These are phyloP conservation scores for Cyberlindnera subsufficiens DNA, from an alignment of 805 yeast genomes.

Conservation along the genomic window DNA sequence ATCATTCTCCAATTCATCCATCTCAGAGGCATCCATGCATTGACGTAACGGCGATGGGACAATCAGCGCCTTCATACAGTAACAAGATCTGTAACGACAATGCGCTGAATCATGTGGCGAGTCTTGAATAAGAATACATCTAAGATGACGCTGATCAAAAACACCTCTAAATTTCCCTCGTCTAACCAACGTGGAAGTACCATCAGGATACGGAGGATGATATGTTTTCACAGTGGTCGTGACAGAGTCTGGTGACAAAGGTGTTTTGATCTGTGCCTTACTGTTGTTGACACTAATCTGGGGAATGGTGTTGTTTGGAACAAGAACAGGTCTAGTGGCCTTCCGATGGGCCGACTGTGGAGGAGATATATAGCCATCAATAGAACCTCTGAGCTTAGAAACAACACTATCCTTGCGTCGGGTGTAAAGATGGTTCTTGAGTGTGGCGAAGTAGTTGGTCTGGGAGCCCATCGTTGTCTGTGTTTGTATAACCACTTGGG, in stretches of 20 bases:
- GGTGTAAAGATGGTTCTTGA: slow-evolving; percentile 8
- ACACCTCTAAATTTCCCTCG: slow-evolving; percentile 26
- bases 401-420: not conserved
- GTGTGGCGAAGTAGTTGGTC: slow-evolving; percentile 4
- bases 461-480: not conserved
- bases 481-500: too few relatives aligned
- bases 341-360: too few relatives aligned
- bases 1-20: not conserved
- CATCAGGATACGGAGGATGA: slow-evolving; percentile 6
- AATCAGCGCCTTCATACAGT: slow-evolving; percentile 11
- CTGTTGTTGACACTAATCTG: not conserved
- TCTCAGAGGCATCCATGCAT: not conserved
- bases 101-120: not conserved
- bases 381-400: too few relatives aligned
- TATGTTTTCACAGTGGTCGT: too few relatives aligned
- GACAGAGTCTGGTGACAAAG: not conserved
- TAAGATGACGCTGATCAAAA: slow-evolving; percentile 21
- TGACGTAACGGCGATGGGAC: slow-evolving; percentile 11
- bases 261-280: not conserved
- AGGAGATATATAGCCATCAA: too few relatives aligned
- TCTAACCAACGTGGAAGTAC: slow-evolving; percentile 12
- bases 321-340: not conserved
- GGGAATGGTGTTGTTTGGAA: slow-evolving; percentile 1
- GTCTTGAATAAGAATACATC: slow-evolving; percentile 14
- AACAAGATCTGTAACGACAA: slow-evolving; percentile 8